A percentile compares a stretch with the other conserved stretches of the same genome.
These are phyloP conservation scores for Tothia fuscella DNA, from an alignment of 2,329 filamentous ascomycete genomes.

Conservation along the genomic window DNA sequence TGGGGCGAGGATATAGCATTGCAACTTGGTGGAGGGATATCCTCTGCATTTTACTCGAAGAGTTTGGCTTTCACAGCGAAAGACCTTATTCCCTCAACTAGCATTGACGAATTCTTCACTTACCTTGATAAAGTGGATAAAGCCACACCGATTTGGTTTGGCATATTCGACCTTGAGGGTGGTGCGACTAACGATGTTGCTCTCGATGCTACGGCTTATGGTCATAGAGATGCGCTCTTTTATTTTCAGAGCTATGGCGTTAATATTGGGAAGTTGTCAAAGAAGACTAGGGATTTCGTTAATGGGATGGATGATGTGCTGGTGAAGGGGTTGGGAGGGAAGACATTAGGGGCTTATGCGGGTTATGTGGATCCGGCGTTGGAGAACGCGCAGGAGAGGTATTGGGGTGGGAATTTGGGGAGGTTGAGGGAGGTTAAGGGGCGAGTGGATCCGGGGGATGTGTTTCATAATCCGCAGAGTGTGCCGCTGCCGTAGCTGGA, in stretches of 20 bases:
- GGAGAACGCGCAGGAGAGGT: conserved; percentile 34
- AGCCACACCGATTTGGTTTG: conserved; percentile 45
- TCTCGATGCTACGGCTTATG: conserved; percentile 46
- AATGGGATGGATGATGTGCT: conserved; percentile 36
- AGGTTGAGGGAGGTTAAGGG: conserved; percentile 39
- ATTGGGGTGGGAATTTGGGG: conserved; percentile 44
- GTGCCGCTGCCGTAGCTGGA: too few relatives aligned
- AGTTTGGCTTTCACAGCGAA: conserved; percentile 42
- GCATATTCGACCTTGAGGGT: conserved; percentile 51
- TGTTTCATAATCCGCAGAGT: conserved; percentile 49
- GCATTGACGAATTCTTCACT: conserved; percentile 39
- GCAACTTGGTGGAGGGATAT: conserved; percentile 25
- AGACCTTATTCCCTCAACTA: conserved; percentile 34
- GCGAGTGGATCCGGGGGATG: conserved; percentile 39
- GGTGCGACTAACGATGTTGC: conserved; percentile 48
- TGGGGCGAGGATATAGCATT: conserved; percentile 18
- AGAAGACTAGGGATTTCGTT: conserved; percentile 6
- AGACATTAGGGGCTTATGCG: conserved; percentile 42
- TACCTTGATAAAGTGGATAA: conserved; percentile 40
- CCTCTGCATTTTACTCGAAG: conserved; percentile 44
- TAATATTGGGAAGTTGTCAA: conserved; percentile 20
- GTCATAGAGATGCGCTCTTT: conserved; percentile 51
- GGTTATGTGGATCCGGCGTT: conserved; percentile 48
- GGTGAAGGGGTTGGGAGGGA: conserved; percentile 24
- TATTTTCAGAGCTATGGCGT: conserved; percentile 52